Evolutionary conservation across 2,329 filamentous ascomycete species (phyloP).

Genomic region (Hypoxylon rubiginosum): DNA sequence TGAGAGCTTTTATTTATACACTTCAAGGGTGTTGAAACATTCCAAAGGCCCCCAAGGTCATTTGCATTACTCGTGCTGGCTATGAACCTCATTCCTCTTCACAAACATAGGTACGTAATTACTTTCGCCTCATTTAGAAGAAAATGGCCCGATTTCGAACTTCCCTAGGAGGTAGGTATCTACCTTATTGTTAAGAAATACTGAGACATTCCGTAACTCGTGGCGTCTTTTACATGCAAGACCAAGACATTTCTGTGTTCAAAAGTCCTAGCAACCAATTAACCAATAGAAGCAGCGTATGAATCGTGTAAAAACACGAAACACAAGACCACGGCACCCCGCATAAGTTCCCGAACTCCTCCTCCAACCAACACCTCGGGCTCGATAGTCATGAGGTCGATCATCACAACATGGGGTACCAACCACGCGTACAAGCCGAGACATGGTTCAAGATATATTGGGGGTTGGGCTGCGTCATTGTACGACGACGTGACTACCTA

Average conservation of each 20-base stretch:
- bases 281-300: conserved; percentile 17
- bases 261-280: conserved; percentile 14
- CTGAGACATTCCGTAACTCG: neutral
- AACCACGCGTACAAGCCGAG: conserved; percentile 21
- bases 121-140: too few species aligned
- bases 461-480: conserved; percentile 23
- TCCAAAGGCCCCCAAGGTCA: too few species aligned
- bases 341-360: conserved; percentile 18
- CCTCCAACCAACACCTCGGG: conserved; percentile 25
- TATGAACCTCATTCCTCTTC: too few species aligned
- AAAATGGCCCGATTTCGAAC: neutral
- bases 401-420: conserved; percentile 26
- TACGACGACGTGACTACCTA: conserved; percentile 22
- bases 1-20: too few species aligned
- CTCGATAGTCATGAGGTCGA: conserved; percentile 27
- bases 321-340: conserved; percentile 17
- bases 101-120: too few species aligned
- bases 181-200: neutral
- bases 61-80: too few species aligned
- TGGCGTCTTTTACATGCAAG: conserved; percentile 13
- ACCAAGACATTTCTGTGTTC: neutral
- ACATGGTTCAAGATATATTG: neutral
- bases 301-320: conserved; percentile 19
- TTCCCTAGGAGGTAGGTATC: neutral
- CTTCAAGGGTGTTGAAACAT: too few species aligned